A percentile compares a stretch with the other conserved stretches of the same genome.
Conservation (phyloP, 441 rosid genomes). For the Bocquillonia castaneifolia region DNA sequence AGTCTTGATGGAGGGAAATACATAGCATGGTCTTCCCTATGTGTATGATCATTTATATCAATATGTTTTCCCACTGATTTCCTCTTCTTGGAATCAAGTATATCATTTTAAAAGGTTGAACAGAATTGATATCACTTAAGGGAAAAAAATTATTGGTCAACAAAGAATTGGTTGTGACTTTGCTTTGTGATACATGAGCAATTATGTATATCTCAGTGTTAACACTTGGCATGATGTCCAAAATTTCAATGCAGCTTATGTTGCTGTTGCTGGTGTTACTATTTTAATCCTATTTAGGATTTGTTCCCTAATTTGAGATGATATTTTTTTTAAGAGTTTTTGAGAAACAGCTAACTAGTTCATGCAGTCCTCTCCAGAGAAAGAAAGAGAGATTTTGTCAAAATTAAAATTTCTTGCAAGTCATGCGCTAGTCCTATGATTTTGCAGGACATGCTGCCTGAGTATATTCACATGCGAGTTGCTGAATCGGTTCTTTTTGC, state of each 20-base stretch:
- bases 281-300: too few relatives aligned
- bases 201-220: neutral
- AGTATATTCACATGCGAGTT: slow-evolving; percentile 78
- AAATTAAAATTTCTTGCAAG: slow-evolving; percentile 13
- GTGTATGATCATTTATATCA: neutral
- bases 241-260: too few relatives aligned
- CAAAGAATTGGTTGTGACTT: neutral
- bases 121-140: too few relatives aligned
- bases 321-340: too few relatives aligned
- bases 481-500: slow-evolving; percentile 94
- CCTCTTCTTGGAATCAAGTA: neutral
- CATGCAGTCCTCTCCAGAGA: neutral
- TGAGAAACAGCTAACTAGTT: neutral
- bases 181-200: neutral
- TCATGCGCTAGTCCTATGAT: slow-evolving; percentile 22
- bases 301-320: too few relatives aligned
- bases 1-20: neutral
- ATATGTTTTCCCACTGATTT: neutral
- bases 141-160: too few relatives aligned
- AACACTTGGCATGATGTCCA: too few relatives aligned
- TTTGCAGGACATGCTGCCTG: slow-evolving; percentile 94
- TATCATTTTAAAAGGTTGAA: neutral
- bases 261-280: neutral
- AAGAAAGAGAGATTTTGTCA: too few relatives aligned
- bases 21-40: neutral